Evolutionary conservation across 306 rosid species (phyloP).

Genomic region (Potentilla sterilis): DNA sequence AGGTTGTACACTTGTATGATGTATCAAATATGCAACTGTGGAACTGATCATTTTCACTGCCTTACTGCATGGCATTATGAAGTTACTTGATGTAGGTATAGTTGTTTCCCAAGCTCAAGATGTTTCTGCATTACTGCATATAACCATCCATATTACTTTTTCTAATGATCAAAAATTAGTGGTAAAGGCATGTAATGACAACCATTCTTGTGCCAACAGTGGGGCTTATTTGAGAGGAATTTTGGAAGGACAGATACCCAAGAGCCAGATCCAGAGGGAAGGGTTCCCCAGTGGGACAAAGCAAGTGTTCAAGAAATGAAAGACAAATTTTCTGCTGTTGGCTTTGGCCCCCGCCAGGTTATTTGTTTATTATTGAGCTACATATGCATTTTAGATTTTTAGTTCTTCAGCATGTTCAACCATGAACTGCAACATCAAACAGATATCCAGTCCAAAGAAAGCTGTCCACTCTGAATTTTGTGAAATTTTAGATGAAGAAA

Average conservation of each 20-base stretch:
- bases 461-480: neutral
- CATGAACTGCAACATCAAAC: neutral
- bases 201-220: slow-evolving; percentile 49
- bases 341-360: slow-evolving; percentile 98
- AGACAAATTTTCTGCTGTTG: slow-evolving; percentile 79
- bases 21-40: neutral
- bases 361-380: slow-evolving; percentile 9
- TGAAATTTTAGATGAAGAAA: neutral
- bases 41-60: neutral
- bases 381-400: slow-evolving; percentile 3
- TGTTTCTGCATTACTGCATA: neutral
- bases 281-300: slow-evolving; percentile 83
- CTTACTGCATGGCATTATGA: neutral
- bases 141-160: neutral
- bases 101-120: neutral
- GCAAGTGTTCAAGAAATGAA: slow-evolving; percentile 86
- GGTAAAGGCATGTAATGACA: slow-evolving; percentile 10
- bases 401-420: neutral
- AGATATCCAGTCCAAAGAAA: neutral
- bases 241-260: slow-evolving; percentile 86
- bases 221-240: slow-evolving; percentile 80
- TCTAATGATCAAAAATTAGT: neutral
- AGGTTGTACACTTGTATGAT: neutral
- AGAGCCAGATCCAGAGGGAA: slow-evolving; percentile 92
- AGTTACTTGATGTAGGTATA: neutral